These are phyloP conservation scores for Radiomyces spectabilis DNA, from an alignment of 192 early-diverging fungal species.

Conservation along the genomic window DNA sequence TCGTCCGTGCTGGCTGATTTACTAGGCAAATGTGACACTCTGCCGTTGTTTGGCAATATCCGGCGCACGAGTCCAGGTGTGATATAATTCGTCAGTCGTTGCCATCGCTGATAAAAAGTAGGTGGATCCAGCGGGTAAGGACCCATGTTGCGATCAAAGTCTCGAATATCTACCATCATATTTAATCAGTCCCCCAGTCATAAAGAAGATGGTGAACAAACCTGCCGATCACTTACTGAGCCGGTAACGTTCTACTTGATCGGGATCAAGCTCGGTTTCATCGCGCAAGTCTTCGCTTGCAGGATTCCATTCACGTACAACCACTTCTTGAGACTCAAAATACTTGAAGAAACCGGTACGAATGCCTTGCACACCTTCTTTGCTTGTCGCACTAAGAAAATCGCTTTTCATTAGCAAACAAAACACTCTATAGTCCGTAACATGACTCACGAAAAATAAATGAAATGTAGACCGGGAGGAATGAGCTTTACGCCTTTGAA, in stretches of 20 bases:
- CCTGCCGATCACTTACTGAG: conserved; percentile 39
- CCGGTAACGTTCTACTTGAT: conserved; percentile 54
- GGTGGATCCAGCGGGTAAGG: conserved; percentile 71
- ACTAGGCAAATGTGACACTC: conserved; percentile 24
- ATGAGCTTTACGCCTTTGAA: conserved; percentile 93
- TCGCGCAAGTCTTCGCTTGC: conserved; percentile 60
- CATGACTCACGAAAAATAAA: conserved; percentile 71
- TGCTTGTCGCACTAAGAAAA: conserved; percentile 29
- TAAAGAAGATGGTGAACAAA: conserved; percentile 3
- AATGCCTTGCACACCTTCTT: conserved; percentile 41
- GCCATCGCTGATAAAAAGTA: conserved; percentile 68
- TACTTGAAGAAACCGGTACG: conserved; percentile 72
- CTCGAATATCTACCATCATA: conserved; percentile 62
- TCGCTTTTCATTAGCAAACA: neutral
- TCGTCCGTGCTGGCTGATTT: neutral
- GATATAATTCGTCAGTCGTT: conserved; percentile 64
- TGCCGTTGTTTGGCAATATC: conserved; percentile 21
- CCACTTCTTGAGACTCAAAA: conserved; percentile 59
- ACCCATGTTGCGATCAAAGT: conserved; percentile 75
- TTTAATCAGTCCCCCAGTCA: too few relatives aligned
- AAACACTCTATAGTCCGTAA: too few relatives aligned
- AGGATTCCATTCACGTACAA: conserved; percentile 76
- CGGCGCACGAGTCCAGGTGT: conserved; percentile 25
- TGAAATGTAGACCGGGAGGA: conserved; percentile 90
- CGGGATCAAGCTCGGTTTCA: conserved; percentile 44